phyloP scores from a whole-genome alignment of 495 filamentous ascomycete genomes.

The Patellaria atrata region DNA sequence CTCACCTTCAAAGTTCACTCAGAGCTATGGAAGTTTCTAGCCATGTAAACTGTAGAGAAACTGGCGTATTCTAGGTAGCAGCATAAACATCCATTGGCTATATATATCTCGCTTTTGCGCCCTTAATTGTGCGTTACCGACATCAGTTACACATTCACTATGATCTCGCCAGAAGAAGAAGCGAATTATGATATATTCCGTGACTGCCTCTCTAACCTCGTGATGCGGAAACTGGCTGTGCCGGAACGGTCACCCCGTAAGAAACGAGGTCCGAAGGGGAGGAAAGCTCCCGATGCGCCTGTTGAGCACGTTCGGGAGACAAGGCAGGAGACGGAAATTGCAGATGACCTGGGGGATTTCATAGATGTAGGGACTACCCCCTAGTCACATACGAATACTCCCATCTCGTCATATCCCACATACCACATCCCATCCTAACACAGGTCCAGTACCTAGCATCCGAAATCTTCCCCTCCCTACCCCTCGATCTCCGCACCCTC shows the following conservation, averaged over 20 bases:
- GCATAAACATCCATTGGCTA: too few species aligned
- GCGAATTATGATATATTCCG: slow-evolving; percentile 55
- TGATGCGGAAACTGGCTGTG: slow-evolving; percentile 41
- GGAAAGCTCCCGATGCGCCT: slow-evolving; percentile 1
- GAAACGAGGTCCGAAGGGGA: slow-evolving; percentile 25
- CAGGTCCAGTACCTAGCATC: slow-evolving; percentile 48
- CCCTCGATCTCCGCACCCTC: slow-evolving; percentile 42
- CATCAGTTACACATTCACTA: too few species aligned
- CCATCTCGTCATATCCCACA: not conserved
- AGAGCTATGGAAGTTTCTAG: too few species aligned
- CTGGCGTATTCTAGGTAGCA: too few species aligned
- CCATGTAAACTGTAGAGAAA: too few species aligned
- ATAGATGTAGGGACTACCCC: slow-evolving; percentile 35
- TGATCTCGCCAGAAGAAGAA: slow-evolving; percentile 22
- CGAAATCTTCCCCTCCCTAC: slow-evolving; percentile 52
- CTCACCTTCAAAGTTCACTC: too few species aligned
- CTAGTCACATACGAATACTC: not conserved
- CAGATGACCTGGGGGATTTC: slow-evolving; percentile 62
- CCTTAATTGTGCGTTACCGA: too few species aligned
- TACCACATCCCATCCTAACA: not conserved
- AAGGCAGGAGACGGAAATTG: slow-evolving; percentile 28
- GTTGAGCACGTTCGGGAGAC: not conserved
- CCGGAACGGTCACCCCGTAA: slow-evolving; percentile 29
- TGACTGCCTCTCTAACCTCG: slow-evolving; percentile 45
- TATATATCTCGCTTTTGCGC: too few species aligned